phyloP scores from a whole-genome alignment of 139 green algal genomes.

The Zygnema circumcarinatum region DNA sequence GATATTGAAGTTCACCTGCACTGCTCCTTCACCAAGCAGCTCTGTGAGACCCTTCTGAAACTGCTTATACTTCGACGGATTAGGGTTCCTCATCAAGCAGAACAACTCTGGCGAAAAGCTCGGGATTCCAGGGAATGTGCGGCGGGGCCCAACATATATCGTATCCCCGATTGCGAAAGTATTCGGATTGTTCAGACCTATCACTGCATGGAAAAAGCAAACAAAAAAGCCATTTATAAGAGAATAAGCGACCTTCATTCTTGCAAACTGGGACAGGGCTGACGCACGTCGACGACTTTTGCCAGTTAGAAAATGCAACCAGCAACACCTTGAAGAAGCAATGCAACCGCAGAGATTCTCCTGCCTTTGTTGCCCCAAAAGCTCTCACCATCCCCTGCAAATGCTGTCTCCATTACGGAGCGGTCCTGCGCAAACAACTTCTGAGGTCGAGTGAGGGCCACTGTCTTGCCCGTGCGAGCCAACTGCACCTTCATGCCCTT shows the following conservation, averaged over 20 bases:
- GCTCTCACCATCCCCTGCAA: constrained; percentile 67
- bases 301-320: too few species aligned
- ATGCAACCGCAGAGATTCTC: too few species aligned
- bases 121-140: constrained; percentile 76
- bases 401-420: constrained; percentile 67
- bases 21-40: constrained; percentile 78
- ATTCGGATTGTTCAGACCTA: constrained; percentile 80
- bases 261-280: too few species aligned
- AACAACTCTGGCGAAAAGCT: constrained; percentile 83
- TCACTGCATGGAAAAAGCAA: constrained; percentile 61
- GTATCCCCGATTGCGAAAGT: constrained; percentile 77
- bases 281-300: too few species aligned
- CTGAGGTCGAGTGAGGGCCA: constrained; percentile 75
- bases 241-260: too few species aligned
- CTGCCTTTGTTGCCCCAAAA: too few species aligned
- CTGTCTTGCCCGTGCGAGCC: constrained; percentile 72
- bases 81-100: constrained; percentile 70
- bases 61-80: constrained; percentile 75
- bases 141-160: constrained; percentile 49
- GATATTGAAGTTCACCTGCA: constrained; percentile 53
- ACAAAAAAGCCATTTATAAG: too few species aligned
- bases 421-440: constrained; percentile 77
- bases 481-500: constrained; percentile 79
- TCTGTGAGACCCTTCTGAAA: constrained; percentile 79
- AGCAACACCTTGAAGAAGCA: too few species aligned